Evolutionary conservation across 139 green algal genomes (phyloP), one percentile per base, ranked within the genome.

Genomic region (Astrephomene gubernaculifera): DNA sequence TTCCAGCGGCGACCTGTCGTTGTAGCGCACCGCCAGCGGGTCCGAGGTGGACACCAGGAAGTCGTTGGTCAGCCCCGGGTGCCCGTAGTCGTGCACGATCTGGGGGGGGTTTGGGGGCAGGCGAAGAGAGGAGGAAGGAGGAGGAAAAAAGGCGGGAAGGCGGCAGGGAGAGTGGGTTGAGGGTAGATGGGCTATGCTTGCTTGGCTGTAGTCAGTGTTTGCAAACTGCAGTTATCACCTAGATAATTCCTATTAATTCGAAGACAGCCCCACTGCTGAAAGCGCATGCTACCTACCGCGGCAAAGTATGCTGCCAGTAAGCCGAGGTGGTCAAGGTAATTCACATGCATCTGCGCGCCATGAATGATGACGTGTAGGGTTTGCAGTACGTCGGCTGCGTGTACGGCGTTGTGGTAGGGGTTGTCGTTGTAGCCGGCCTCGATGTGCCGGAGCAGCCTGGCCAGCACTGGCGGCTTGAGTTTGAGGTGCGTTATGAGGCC

Each of bases 311-410:
- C 60, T 36, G 81, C 81, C 29, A 87, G 45, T 29, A 80, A 54
- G 1, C 68, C 54, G 39, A 87, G 54, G 0, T 49, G 57, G n/a
- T 87, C 81, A 8, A 76, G 35, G 19, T 87, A 87, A 43, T 81
- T 27, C 29, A 76, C 52, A 33, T 73, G 36, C 81, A 87, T n/a
- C 45, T 76, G 68, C 29, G 54, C 45, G 25, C 67, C 64, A 52
- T 76, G 45, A 39, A 92, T 67, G 43, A 94, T 75, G 45, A 93
- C 87, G 82, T 94, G 91, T 49, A 89, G 68, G 45, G 71, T 91
- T 33, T 87, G 88, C 21, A 93, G 75, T 72, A 95, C 92, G 44
- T 92, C 89, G 6, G 92, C 88, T 14, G 87, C 92, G 64, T 95
- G 92, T 0, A 72, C 85, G 35, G 82, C 71, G 89, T 82, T 89